Evolutionary conservation across 371 early-diverging fungal genomes (phyloP).

Genomic region (Rhizopus sp.): DNA sequence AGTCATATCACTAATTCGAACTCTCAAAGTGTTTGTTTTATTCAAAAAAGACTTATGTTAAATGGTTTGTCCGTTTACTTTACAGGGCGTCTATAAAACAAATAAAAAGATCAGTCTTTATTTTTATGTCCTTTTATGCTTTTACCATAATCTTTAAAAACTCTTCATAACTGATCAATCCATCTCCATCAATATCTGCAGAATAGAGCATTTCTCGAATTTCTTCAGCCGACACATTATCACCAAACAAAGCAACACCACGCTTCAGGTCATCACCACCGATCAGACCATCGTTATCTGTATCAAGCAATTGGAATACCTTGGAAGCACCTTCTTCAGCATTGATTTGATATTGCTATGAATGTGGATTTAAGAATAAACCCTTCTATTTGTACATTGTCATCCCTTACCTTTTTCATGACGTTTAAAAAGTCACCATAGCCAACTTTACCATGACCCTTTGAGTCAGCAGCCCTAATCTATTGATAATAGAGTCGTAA

Average conservation of each 20-base stretch:
- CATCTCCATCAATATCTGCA: slow-evolving; percentile 86
- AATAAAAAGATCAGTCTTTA: not conserved
- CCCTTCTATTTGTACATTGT: not conserved
- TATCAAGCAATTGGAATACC: slow-evolving; percentile 39
- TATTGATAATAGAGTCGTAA: not conserved
- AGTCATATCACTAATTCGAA: not conserved
- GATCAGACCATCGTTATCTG: slow-evolving; percentile 40
- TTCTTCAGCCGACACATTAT: slow-evolving; percentile 70
- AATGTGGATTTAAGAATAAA: not conserved
- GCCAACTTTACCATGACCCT: slow-evolving; percentile 14
- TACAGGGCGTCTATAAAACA: slow-evolving; percentile 39
- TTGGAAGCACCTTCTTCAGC: slow-evolving; percentile 36
- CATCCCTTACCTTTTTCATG: slow-evolving; percentile 25
- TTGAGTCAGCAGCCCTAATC: slow-evolving; percentile 27
- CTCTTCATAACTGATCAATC: slow-evolving; percentile 88
- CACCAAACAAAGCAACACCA: slow-evolving; percentile 40
- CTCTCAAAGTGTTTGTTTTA: not conserved
- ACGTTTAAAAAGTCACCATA: slow-evolving; percentile 24
- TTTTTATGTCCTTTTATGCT: not conserved
- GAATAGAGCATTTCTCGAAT: slow-evolving; percentile 78
- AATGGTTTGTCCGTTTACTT: slow-evolving; percentile 33
- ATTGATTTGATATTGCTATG: slow-evolving; percentile 35
- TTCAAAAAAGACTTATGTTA: slow-evolving; percentile 11
- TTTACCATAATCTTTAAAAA: slow-evolving; percentile 88
- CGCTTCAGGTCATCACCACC: slow-evolving; percentile 34